phyloP scores from a whole-genome alignment of 768 basidiomycete genomes.

The Suillus subaureus region DNA sequence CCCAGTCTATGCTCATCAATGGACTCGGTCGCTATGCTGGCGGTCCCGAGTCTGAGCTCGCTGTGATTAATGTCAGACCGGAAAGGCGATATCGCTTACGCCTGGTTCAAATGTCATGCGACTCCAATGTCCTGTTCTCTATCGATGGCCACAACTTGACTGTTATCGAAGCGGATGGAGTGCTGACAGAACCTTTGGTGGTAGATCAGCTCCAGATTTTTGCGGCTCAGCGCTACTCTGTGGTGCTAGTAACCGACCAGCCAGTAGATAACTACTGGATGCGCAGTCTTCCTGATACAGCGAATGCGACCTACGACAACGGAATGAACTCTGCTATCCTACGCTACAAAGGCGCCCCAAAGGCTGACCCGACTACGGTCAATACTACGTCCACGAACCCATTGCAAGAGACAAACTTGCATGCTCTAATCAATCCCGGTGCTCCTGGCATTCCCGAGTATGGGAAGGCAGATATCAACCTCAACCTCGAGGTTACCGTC shows the following conservation, averaged over 20 bases:
- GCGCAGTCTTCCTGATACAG: conserved; percentile 35
- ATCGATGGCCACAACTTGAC: conserved; percentile 48
- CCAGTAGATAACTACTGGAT: conserved; percentile 49
- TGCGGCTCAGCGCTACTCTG: conserved; percentile 36
- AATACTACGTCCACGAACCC: conserved; percentile 24
- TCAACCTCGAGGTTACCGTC: conserved; percentile 24
- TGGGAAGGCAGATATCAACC: conserved; percentile 43
- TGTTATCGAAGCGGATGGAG: conserved; percentile 49
- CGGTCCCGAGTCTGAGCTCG: conserved; percentile 34
- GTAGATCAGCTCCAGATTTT: conserved; percentile 44
- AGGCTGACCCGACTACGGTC: conserved; percentile 41
- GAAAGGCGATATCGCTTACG: conserved; percentile 42
- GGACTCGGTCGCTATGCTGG: conserved; percentile 14
- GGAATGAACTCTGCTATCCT: conserved; percentile 45
- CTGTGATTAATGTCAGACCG: conserved; percentile 36
- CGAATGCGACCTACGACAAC: too few relatives aligned
- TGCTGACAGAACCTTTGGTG: conserved; percentile 38
- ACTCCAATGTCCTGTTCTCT: conserved; percentile 43
- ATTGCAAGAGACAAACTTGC: conserved; percentile 34
- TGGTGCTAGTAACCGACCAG: conserved; percentile 35
- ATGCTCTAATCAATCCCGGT: conserved; percentile 26
- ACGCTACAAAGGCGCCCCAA: conserved; percentile 46
- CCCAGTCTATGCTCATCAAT: conserved; percentile 41
- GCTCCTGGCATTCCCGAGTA: conserved; percentile 42
- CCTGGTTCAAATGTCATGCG: conserved; percentile 42